Evolutionary conservation across 2,329 filamentous ascomycete species (phyloP).

Genomic region (Seiridium cupressi): DNA sequence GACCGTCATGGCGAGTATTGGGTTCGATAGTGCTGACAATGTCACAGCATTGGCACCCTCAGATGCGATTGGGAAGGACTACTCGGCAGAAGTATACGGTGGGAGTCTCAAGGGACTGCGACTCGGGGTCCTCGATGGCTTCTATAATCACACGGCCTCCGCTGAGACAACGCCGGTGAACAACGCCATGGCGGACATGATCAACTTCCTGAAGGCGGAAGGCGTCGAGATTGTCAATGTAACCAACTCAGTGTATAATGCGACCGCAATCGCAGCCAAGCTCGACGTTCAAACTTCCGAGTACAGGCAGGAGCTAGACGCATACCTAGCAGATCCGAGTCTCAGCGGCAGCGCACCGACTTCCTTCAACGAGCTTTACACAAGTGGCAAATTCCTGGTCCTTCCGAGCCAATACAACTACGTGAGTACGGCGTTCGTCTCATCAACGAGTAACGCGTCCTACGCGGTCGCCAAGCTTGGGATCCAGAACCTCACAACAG

Average conservation of each 20-base stretch:
- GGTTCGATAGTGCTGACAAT: slow-evolving; percentile 51
- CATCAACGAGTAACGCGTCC: slow-evolving; percentile 46
- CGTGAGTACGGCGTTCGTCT: slow-evolving; percentile 47
- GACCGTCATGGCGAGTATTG: slow-evolving; percentile 51
- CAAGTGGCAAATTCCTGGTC: slow-evolving; percentile 53
- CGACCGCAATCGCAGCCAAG: slow-evolving; percentile 40
- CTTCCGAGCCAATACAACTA: slow-evolving; percentile 58
- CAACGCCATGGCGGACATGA: slow-evolving; percentile 44
- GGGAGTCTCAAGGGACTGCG: slow-evolving; percentile 25
- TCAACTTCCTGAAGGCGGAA: slow-evolving; percentile 40
- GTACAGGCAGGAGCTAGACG: slow-evolving; percentile 52
- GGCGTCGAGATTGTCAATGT: slow-evolving; percentile 52
- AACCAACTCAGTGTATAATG: slow-evolving; percentile 47
- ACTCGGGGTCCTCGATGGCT: slow-evolving; percentile 41
- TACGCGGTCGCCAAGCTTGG: slow-evolving; percentile 45
- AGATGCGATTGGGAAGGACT: slow-evolving; percentile 40
- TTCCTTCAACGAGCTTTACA: slow-evolving; percentile 48
- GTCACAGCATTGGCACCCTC: slow-evolving; percentile 46
- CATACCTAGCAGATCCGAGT: slow-evolving; percentile 48
- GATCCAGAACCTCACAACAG: slow-evolving; percentile 51
- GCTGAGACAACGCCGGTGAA: slow-evolving; percentile 58
- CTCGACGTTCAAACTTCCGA: slow-evolving; percentile 63
- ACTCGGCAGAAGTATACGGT: slow-evolving; percentile 35
- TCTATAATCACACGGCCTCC: slow-evolving; percentile 52
- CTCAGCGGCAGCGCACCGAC: slow-evolving; percentile 40